A percentile compares a stretch with the other conserved stretches of the same genome.
Evolutionary conservation across 2,329 filamentous ascomycete genomes (phyloP).

Genomic region (Albifimbria verrucaria): DNA sequence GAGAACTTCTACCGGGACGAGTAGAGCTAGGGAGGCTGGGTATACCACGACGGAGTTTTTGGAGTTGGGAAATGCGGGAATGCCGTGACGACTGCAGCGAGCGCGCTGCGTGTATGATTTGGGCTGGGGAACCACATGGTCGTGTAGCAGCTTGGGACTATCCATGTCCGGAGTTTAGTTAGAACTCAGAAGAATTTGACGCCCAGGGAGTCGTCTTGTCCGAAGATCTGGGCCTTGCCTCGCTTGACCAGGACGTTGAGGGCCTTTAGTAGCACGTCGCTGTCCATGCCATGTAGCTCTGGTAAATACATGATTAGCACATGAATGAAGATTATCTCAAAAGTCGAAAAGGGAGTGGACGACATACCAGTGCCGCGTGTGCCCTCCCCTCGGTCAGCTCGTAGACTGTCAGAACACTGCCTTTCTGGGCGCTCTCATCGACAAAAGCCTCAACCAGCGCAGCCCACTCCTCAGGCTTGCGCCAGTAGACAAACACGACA

Average conservation of each 20-base stretch:
- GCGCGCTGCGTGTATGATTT: not conserved
- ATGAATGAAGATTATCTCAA: no score
- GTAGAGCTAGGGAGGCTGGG: slow-evolving; percentile 6
- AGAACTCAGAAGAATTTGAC: slow-evolving; percentile 87
- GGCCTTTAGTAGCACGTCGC: slow-evolving; percentile 74
- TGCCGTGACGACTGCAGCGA: no score
- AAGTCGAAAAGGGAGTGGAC: no score
- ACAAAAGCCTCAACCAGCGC: slow-evolving; percentile 73
- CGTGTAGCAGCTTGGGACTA: not conserved
- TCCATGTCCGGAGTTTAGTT: not conserved
- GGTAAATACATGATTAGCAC: no score
- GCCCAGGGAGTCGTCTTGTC: slow-evolving; percentile 79
- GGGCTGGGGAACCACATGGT: not conserved
- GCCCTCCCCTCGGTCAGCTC: slow-evolving; percentile 83
- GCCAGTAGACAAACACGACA: slow-evolving; percentile 78
- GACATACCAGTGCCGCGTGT: slow-evolving; percentile 64
- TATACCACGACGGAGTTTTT: slow-evolving; percentile 17
- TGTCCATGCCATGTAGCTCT: slow-evolving; percentile 90
- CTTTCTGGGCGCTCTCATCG: slow-evolving; percentile 85
- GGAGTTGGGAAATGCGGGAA: not conserved
- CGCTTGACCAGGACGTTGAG: slow-evolving; percentile 80
- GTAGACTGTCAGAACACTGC: slow-evolving; percentile 85
- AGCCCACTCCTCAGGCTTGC: slow-evolving; percentile 87
- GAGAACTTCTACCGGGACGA: slow-evolving; percentile 37
- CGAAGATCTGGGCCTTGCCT: slow-evolving; percentile 92